Conservation (phyloP, 345 rosid species). For the Eucalyptus cloeziana region DNA sequence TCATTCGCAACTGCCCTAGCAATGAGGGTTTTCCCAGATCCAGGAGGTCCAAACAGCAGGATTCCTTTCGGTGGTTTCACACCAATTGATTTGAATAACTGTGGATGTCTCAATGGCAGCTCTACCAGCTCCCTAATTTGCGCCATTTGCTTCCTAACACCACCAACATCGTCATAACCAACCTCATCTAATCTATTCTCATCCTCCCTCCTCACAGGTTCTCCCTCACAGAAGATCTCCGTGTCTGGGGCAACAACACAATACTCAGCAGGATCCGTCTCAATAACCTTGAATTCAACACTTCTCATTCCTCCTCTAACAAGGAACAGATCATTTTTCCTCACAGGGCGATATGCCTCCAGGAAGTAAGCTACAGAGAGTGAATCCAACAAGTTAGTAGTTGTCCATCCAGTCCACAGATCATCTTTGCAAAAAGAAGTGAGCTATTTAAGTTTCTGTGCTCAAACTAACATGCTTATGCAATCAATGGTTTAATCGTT, state of each 20-base stretch:
- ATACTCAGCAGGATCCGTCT: constrained; percentile 81
- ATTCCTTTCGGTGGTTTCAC: constrained; percentile 98
- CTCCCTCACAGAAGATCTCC: constrained; percentile 97
- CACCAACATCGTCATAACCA: constrained; percentile 98
- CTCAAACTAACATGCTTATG: not conserved
- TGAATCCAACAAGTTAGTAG: not conserved
- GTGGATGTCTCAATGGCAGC: constrained; percentile 93
- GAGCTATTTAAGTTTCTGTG: too few species aligned
- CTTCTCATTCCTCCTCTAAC: constrained; percentile 99
- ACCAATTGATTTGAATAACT: constrained; percentile 89
- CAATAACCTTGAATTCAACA: constrained; percentile 82
- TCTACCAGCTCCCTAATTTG: constrained; percentile 92
- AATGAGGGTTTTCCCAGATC: constrained; percentile 82
- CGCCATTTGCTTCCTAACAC: constrained; percentile 98
- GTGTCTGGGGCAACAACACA: constrained; percentile 98
- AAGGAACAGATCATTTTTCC: constrained; percentile 89
- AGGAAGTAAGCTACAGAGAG: constrained; percentile 68
- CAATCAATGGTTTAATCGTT: not conserved
- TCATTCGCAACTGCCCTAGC: constrained; percentile 97
- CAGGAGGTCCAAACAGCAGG: constrained; percentile 79
- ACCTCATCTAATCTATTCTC: constrained; percentile 88
- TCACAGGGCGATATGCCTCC: constrained; percentile 92
- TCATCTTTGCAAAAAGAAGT: not conserved
- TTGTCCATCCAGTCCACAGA: not conserved
- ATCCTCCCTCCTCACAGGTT: constrained; percentile 88